Evolutionary conservation across 2,329 filamentous ascomycete genomes (phyloP).

Genomic region (Hirsutella thompsonii): DNA sequence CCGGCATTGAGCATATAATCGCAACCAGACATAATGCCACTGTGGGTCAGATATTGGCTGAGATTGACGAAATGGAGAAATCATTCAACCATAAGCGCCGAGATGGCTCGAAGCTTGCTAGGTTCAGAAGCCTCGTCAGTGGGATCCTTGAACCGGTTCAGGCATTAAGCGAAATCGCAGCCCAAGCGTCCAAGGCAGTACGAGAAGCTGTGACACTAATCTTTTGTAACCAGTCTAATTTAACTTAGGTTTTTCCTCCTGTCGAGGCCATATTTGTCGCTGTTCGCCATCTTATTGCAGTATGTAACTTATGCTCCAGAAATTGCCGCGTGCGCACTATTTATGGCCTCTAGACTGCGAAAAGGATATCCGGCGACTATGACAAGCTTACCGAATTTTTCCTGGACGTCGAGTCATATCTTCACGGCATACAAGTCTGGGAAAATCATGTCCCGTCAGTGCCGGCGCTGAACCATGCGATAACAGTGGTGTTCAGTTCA

Average conservation of each 20-base stretch:
- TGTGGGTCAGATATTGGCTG: background rate
- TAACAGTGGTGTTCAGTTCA: slow-evolving; percentile 3
- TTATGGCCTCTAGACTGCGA: slow-evolving; percentile 2
- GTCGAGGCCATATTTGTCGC: slow-evolving; percentile 6
- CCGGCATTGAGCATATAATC: background rate
- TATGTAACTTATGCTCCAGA: slow-evolving; percentile 1
- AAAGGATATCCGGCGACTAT: slow-evolving; percentile 3
- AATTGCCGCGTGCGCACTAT: background rate
- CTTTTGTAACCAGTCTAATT: background rate
- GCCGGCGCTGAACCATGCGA: slow-evolving; percentile 1
- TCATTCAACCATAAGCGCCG: background rate
- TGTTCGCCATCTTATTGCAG: slow-evolving; percentile 2
- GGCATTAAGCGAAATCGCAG: slow-evolving; percentile 2
- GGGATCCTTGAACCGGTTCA: slow-evolving; percentile 4
- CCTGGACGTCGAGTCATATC: slow-evolving; percentile 5
- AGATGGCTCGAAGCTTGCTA: slow-evolving; percentile 2
- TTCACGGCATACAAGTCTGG: slow-evolving; percentile 3
- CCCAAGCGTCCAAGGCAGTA: slow-evolving; percentile 4
- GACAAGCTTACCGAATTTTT: slow-evolving; percentile 4
- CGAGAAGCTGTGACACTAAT: background rate
- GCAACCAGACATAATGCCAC: background rate
- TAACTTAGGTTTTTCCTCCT: slow-evolving; percentile 3
- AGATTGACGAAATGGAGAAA: slow-evolving; percentile 1
- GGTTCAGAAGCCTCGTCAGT: slow-evolving; percentile 4
- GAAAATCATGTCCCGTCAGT: slow-evolving; percentile 3